A percentile compares a stretch with the other conserved stretches of the same genome.
Conservation (phyloP, 2,329 filamentous ascomycete species). For the Teratosphaeria gauchensis region DNA sequence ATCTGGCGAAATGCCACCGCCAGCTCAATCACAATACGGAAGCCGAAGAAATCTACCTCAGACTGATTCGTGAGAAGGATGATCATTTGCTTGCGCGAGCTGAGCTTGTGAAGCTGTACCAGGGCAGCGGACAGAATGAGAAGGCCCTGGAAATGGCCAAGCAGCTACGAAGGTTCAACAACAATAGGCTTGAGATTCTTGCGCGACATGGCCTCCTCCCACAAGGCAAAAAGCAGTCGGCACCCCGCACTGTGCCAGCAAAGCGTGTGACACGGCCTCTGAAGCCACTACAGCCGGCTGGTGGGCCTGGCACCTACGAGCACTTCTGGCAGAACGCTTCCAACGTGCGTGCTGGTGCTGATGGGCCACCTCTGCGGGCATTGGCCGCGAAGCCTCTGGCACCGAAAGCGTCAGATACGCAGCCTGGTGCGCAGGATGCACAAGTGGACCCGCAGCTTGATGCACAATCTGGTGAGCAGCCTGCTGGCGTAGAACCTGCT, state of each 20-base stretch:
- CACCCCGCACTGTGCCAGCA: neutral
- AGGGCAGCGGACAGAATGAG: slow-evolving; percentile 43
- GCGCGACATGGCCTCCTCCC: neutral
- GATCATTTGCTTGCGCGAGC: slow-evolving; percentile 67
- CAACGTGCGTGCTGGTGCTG: neutral
- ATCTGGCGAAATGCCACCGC: slow-evolving; percentile 56
- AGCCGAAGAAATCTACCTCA: slow-evolving; percentile 69
- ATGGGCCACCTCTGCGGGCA: neutral
- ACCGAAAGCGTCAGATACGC: neutral
- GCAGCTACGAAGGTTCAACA: slow-evolving; percentile 54
- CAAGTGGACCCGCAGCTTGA: neutral
- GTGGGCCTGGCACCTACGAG: neutral
- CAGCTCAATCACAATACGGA: slow-evolving; percentile 39
- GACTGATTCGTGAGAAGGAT: slow-evolving; percentile 61
- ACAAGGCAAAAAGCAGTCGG: neutral
- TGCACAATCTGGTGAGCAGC: neutral
- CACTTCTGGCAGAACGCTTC: neutral
- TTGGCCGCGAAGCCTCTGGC: neutral
- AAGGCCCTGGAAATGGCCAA: slow-evolving; percentile 69
- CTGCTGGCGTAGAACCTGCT: neutral
- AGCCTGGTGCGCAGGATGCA: neutral
- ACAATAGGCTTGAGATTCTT: slow-evolving; percentile 25
- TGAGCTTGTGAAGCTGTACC: slow-evolving; percentile 74
- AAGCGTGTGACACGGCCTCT: neutral
- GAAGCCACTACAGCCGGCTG: neutral